These are phyloP conservation scores for Agastache rugosa DNA, from an alignment of 257 asterid genomes.

Conservation along the genomic window DNA sequence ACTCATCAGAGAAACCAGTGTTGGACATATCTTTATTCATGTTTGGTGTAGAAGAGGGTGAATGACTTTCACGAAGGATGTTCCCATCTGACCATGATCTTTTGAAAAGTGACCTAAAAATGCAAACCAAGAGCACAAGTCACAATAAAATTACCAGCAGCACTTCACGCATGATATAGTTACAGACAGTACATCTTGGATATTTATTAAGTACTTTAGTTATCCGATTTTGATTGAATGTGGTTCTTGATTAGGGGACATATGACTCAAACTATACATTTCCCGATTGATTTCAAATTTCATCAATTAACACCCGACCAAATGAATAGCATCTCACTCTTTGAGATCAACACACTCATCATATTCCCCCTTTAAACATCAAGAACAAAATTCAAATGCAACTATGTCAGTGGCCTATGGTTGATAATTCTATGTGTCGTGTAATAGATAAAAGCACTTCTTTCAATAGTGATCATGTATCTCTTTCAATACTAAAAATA, in stretches of 20 bases:
- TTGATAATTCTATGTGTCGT: not conserved
- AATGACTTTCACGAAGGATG: slow-evolving; percentile 65
- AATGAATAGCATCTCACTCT: slow-evolving; percentile 23
- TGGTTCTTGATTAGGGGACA: slow-evolving; percentile 18
- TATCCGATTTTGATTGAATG: not conserved
- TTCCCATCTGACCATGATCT: slow-evolving; percentile 94
- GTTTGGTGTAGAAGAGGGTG: slow-evolving; percentile 52
- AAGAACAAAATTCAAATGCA: slow-evolving; percentile 25
- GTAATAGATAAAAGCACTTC: too few relatives aligned
- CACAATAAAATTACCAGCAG: slow-evolving; percentile 31
- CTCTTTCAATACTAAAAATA: too few relatives aligned
- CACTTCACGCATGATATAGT: slow-evolving; percentile 33
- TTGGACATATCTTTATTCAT: slow-evolving; percentile 50
- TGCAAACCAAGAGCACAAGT: slow-evolving; percentile 32
- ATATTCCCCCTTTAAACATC: slow-evolving; percentile 17
- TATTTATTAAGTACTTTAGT: not conserved
- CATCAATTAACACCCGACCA: slow-evolving; percentile 12
- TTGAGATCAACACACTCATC: slow-evolving; percentile 12
- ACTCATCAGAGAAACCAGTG: slow-evolving; percentile 54
- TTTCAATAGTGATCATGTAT: too few relatives aligned
- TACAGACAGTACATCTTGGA: slow-evolving; percentile 15
- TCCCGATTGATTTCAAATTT: slow-evolving; percentile 19
- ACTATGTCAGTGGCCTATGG: not conserved
- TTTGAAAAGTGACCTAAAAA: slow-evolving; percentile 64
- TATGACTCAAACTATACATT: slow-evolving; percentile 17